Percentiles rank a stretch among this genome's conserved stretches.
Evolutionary conservation across 257 asterid species (phyloP).

Genomic region (Rehmannia glutinosa): DNA sequence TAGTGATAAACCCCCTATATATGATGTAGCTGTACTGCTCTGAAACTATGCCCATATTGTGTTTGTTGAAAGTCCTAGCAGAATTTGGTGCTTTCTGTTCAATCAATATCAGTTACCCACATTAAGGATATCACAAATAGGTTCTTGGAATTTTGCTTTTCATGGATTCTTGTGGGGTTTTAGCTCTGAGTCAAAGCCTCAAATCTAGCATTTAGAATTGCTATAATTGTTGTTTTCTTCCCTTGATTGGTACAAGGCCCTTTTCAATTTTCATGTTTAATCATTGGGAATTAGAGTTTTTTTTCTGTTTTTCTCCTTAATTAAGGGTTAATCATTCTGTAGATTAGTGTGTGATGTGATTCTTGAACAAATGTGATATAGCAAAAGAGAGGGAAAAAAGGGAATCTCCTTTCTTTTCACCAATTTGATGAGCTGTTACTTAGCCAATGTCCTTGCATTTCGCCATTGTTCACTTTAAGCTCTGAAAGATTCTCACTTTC

Average conservation of each 20-base stretch:
- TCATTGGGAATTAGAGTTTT: constrained; percentile 3
- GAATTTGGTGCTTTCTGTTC: constrained; percentile 35
- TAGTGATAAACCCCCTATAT: constrained; percentile 31
- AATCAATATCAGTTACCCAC: too few species aligned
- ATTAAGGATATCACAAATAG: too few species aligned
- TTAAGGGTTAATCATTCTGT: constrained; percentile 7
- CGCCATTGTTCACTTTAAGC: constrained; percentile 48
- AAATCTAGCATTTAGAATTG: constrained; percentile 22
- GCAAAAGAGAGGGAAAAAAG: constrained; percentile 26
- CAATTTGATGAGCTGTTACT: constrained; percentile 59
- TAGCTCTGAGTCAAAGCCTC: constrained; percentile 37
- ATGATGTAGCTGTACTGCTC: constrained; percentile 29
- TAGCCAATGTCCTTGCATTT: constrained; percentile 36
- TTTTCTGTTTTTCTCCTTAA: not conserved
- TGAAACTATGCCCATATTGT: constrained; percentile 29
- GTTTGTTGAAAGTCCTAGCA: constrained; percentile 27
- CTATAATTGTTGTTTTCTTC: not conserved
- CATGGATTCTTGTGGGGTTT: constrained; percentile 44
- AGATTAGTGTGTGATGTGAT: not conserved
- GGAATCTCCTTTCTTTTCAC: constrained; percentile 78
- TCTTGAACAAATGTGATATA: not conserved
- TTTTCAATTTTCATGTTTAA: too few species aligned
- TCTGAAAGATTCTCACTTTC: constrained; percentile 66
- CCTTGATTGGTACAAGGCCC: not conserved
- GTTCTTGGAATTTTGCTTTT: constrained; percentile 27